Evolutionary conservation across 108 stramenopile species (phyloP), one percentile per base, ranked within the genome.

Genomic region (Stephanodiscus triporus): DNA sequence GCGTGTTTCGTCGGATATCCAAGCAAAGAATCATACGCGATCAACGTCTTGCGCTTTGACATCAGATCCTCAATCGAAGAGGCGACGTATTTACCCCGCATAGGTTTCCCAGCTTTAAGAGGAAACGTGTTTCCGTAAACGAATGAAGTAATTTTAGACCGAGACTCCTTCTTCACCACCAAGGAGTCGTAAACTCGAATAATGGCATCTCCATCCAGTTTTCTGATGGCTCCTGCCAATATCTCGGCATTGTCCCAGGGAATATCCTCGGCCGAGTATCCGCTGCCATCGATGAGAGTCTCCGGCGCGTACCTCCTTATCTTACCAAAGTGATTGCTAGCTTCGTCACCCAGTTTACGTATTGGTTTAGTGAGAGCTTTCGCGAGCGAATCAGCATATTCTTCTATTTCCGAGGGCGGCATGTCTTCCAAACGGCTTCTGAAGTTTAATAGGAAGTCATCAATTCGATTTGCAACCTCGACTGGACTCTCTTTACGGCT

Each of bases 81-180:
- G 17, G 60, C 27, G 20, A 20, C 43, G 49, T 50, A 9, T 29
- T 62, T 72, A 7, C 27, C 38, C 43, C 48, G 63, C 20, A 50
- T 11, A 48, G 19, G 40, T 24, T 61, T 61, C 50, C 22, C 26
- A 22, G 22, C 42, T 59, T 22, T 53, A 6, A 90, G 66, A n/a
- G 93, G 93, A 70, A 89, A 89, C 22, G 85, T 92, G n/a, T 75
- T 85, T 10, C 93, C 93, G 73, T 94, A 94, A 20, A 94, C 93
- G 68, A 77, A 80, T 11, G 89, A 87, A 22, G 78, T 72, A 32
- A 94, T 76, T 10, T 89, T 78, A 11, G 87, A 78, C 8, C 93
- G 80, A 66, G 81, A 70, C 16, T 69, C 83, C 17, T 77, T 81
- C 30, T 78, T 80, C 24, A 76, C 50, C 2, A 88, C 74, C 54